Evolutionary conservation across 1,139 yeast species (phyloP).

Genomic region (Meyerozyma carpophila): DNA sequence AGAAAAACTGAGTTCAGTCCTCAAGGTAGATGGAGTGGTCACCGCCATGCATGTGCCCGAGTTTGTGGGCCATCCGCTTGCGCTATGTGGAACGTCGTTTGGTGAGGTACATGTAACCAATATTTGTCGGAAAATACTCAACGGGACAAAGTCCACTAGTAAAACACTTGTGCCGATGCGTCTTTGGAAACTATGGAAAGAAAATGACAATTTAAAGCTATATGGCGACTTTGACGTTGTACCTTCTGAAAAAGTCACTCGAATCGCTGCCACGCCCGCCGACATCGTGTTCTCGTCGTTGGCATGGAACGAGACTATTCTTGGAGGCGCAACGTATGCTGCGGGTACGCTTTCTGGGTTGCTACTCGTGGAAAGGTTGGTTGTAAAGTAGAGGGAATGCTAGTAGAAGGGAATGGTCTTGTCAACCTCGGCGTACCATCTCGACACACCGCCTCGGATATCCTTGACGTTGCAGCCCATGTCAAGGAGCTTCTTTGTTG

Average conservation of each 20-base stretch:
- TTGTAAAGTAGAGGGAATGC: conserved; percentile 10
- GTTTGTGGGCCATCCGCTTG: conserved; percentile 52
- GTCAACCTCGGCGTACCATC: conserved; percentile 66
- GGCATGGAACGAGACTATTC: conserved; percentile 56
- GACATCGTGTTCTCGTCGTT: conserved; percentile 49
- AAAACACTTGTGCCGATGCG: conserved; percentile 28
- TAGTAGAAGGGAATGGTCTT: conserved; percentile 63
- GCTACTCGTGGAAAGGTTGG: conserved; percentile 56
- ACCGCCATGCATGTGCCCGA: conserved; percentile 27
- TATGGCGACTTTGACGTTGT: conserved; percentile 22
- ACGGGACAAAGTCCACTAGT: conserved; percentile 26
- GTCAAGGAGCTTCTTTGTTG: conserved; percentile 52
- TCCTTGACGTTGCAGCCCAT: conserved; percentile 56
- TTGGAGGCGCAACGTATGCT: conserved; percentile 55
- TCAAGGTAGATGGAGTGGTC: conserved; percentile 28
- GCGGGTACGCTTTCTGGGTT: conserved; percentile 68
- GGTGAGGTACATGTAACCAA: conserved; percentile 45
- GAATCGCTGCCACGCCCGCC: conserved; percentile 43
- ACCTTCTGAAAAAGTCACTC: conserved; percentile 23
- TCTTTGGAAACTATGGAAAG: conserved; percentile 27
- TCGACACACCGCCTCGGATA: conserved; percentile 69
- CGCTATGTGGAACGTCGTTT: conserved; percentile 56
- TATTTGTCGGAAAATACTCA: conserved; percentile 31
- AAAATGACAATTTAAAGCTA: conserved; percentile 15
- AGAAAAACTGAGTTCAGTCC: conserved; percentile 25